Evolutionary conservation across 2,329 filamentous ascomycete genomes (phyloP), one percentile per base, ranked within the genome.

Genomic region (Ascomycota sp.): DNA sequence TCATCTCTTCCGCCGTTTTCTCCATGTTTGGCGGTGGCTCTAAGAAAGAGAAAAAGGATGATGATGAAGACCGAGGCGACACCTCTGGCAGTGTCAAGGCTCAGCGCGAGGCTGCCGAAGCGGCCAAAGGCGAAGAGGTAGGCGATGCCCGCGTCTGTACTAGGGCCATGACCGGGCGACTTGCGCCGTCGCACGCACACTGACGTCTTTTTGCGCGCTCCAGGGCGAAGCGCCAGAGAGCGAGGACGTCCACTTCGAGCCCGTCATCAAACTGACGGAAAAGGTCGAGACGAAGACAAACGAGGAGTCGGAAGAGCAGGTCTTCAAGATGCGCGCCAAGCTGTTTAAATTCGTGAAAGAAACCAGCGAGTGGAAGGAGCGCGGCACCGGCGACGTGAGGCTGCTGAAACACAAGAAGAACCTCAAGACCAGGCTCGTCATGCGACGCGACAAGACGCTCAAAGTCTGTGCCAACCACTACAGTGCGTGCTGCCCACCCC

Each of bases 391-490:
- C 46, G 86, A 95, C 47, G 85, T 95, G 39, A 74, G 86, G 50
- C 69, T 98, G 56, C 67, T 98, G 52, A 95, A 94, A 75, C 89
- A 98, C 69, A 89, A 83, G 70, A 85, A 94, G 65, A 94, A 93
- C 56, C 74, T 78, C 59, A 95, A 95, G 76, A 93, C 85, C 35
- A 75, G 89, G 45, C 65, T 98, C 46, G 89, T 98, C 44, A 98
- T 98, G 89, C 79, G 89, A 56, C 73, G 89, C 53, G 89, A 98
- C 67, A 95, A 95, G 81, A 98, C 89, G 36, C 74, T 95, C 63
- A 98, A 98, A 71, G 89, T 98, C 59, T 98, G 89, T 75, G 89
- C 89, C 52, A 98, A 98, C 68, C 89, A 98, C 69, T 98, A 98
- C 61, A 76, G 85, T 93, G 75, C 48, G 78, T 62, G 12, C 7